Conservation (phyloP, 805 yeast species). For the Sungouiella blattae region DNA sequence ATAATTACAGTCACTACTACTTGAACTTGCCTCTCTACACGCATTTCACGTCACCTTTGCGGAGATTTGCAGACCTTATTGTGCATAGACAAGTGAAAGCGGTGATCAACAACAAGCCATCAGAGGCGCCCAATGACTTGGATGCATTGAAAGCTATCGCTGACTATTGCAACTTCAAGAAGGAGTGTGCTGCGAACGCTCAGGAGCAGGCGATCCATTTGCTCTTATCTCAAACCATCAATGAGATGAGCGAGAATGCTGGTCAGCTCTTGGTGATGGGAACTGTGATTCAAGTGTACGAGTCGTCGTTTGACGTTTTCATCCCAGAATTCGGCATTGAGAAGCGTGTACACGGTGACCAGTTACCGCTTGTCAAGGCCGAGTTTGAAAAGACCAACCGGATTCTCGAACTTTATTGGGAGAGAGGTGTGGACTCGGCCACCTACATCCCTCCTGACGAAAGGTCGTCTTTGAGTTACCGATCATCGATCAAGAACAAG, state of each 20-base stretch:
- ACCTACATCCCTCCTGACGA: slow-evolving; percentile 91
- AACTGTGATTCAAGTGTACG: slow-evolving; percentile 87
- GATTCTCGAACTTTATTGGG: slow-evolving; percentile 85
- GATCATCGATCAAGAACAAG: slow-evolving; percentile 75
- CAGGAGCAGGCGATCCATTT: slow-evolving; percentile 94
- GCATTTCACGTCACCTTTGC: slow-evolving; percentile 88
- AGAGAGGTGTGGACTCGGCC: slow-evolving; percentile 86
- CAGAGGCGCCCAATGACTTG: slow-evolving; percentile 40
- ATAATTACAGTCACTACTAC: slow-evolving; percentile 73
- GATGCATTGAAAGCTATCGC: slow-evolving; percentile 77
- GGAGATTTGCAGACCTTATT: slow-evolving; percentile 87
- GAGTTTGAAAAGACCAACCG: slow-evolving; percentile 75
- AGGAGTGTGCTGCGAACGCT: slow-evolving; percentile 88
- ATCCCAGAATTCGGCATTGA: slow-evolving; percentile 93
- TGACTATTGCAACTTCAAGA: slow-evolving; percentile 92
- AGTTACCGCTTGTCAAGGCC: slow-evolving; percentile 86
- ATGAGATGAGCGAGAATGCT: slow-evolving; percentile 63
- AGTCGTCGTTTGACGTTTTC: slow-evolving; percentile 90
- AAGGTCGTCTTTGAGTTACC: slow-evolving; percentile 67
- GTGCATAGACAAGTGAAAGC: slow-evolving; percentile 89
- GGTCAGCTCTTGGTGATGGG: slow-evolving; percentile 86
- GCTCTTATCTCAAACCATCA: slow-evolving; percentile 76
- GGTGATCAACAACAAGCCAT: slow-evolving; percentile 43
- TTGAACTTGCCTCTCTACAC: slow-evolving; percentile 83
- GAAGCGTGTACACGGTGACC: slow-evolving; percentile 96